Percentiles rank a stretch among this genome's conserved stretches.
phyloP scores from a whole-genome alignment of 192 early-diverging fungal genomes.

The Diversispora epigaea region DNA sequence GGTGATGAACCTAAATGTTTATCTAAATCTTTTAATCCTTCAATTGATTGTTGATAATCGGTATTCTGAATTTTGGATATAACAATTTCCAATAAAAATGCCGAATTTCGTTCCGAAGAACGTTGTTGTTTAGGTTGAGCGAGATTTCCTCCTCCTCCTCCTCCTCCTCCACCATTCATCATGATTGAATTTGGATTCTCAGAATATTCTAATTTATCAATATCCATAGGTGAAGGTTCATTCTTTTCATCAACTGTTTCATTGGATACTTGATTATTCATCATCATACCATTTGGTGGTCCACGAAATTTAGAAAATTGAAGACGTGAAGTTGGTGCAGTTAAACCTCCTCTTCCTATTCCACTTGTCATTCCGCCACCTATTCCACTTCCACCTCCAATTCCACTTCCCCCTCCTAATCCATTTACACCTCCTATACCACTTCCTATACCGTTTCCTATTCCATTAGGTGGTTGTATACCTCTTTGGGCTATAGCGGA shows the following conservation, averaged over 20 bases:
- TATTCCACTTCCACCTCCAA: not conserved
- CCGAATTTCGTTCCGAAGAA: constrained; percentile 35
- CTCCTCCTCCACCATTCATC: too few species aligned
- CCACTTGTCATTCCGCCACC: not conserved
- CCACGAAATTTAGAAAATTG: constrained; percentile 18
- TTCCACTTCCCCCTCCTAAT: too few species aligned
- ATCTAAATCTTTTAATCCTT: constrained; percentile 76
- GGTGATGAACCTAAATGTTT: constrained; percentile 54
- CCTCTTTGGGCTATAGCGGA: constrained; percentile 1
- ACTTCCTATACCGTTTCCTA: constrained; percentile 4
- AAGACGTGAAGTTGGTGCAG: constrained; percentile 23
- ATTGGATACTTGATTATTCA: constrained; percentile 10
- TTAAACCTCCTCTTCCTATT: not conserved
- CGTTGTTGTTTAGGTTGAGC: constrained; percentile 35
- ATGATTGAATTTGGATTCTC: not conserved
- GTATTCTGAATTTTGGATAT: constrained; percentile 67
- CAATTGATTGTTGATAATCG: constrained; percentile 64
- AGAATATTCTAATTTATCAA: constrained; percentile 12
- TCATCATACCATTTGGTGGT: not conserved
- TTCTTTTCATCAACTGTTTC: constrained; percentile 17
- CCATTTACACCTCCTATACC: not conserved
- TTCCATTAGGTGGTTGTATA: not conserved
- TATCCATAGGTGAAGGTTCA: constrained; percentile 16
- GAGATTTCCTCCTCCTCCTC: constrained; percentile 15
- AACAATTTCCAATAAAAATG: constrained; percentile 63